Evolutionary conservation across 805 yeast genomes (phyloP).

Genomic region (Ogataea henricii): DNA sequence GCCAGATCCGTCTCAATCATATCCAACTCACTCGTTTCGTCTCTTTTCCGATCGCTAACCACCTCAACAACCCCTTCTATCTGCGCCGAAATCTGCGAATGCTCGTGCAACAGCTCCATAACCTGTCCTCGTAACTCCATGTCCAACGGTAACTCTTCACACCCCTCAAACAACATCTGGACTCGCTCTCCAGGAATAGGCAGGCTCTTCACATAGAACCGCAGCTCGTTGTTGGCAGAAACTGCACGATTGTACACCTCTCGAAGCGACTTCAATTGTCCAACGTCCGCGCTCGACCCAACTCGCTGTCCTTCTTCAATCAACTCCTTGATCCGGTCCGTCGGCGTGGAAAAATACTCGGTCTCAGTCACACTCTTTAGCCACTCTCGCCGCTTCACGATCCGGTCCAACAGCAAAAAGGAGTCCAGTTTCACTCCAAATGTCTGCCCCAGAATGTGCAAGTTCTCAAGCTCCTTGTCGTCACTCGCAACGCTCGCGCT

Average conservation of each 20-base stretch:
- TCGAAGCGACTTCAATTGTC: slow-evolving; percentile 13
- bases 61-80: slow-evolving; percentile 13
- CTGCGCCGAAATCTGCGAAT: slow-evolving; percentile 56
- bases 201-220: not conserved
- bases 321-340: slow-evolving; percentile 17
- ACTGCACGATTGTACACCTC: slow-evolving; percentile 17
- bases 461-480: slow-evolving; percentile 46
- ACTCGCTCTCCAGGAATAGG: slow-evolving; percentile 11
- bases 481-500: slow-evolving; percentile 29
- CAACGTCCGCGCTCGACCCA: slow-evolving; percentile 19
- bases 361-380: slow-evolving; percentile 27
- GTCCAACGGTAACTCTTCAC: slow-evolving; percentile 20
- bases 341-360: slow-evolving; percentile 30
- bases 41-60: slow-evolving; percentile 17
- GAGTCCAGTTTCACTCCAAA: slow-evolving; percentile 60
- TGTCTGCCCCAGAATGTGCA: slow-evolving; percentile 59
- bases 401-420: slow-evolving; percentile 40
- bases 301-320: slow-evolving; percentile 29
- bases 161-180: slow-evolving; percentile 13
- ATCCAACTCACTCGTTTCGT: slow-evolving; percentile 12
- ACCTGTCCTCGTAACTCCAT: slow-evolving; percentile 43
- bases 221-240: slow-evolving; percentile 16
- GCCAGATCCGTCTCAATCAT: not conserved
- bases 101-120: slow-evolving; percentile 71
- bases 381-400: slow-evolving; percentile 44